Conservation (phyloP, 2,329 filamentous ascomycete species). For the Apiospora aurea region DNA sequence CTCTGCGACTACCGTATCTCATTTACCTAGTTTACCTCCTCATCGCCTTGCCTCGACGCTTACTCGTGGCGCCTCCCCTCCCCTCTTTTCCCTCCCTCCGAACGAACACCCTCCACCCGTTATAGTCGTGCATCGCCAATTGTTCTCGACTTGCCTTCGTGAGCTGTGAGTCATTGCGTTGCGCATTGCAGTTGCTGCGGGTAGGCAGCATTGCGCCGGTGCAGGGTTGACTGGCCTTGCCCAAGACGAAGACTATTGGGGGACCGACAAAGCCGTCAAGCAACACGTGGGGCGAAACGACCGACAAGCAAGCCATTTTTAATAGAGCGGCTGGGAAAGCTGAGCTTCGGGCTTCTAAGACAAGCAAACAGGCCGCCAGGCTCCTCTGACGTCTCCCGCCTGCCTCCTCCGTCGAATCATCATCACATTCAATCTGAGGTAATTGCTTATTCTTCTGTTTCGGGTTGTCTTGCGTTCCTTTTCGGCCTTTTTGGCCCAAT, state of each 20-base stretch:
- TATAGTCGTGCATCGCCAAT: conserved; percentile 12
- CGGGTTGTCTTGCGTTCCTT: conserved; percentile 2
- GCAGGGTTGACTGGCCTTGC: background rate
- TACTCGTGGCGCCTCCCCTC: background rate
- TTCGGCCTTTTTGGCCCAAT: background rate
- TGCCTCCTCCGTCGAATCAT: background rate
- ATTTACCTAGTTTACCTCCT: conserved; percentile 13
- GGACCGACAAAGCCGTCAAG: conserved; percentile 11
- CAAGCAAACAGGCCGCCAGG: background rate
- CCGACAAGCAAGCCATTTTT: conserved; percentile 20
- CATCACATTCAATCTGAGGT: conserved; percentile 4
- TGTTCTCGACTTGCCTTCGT: background rate
- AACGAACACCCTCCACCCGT: background rate
- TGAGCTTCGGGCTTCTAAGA: conserved; percentile 14
- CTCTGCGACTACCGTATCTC: background rate
- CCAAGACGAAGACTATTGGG: background rate
- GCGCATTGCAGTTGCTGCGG: conserved; percentile 16
- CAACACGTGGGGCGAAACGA: conserved; percentile 20
- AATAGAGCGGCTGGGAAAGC: conserved; percentile 22
- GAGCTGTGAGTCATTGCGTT: conserved; percentile 12
- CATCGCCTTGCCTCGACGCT: background rate
- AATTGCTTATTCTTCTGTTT: background rate
- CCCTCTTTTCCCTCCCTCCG: background rate
- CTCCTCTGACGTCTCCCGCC: conserved; percentile 2
- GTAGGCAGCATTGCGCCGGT: conserved; percentile 16